These are phyloP conservation scores for Trichoderma aggressivum DNA, from an alignment of 2,329 filamentous ascomycete genomes.

Conservation along the genomic window DNA sequence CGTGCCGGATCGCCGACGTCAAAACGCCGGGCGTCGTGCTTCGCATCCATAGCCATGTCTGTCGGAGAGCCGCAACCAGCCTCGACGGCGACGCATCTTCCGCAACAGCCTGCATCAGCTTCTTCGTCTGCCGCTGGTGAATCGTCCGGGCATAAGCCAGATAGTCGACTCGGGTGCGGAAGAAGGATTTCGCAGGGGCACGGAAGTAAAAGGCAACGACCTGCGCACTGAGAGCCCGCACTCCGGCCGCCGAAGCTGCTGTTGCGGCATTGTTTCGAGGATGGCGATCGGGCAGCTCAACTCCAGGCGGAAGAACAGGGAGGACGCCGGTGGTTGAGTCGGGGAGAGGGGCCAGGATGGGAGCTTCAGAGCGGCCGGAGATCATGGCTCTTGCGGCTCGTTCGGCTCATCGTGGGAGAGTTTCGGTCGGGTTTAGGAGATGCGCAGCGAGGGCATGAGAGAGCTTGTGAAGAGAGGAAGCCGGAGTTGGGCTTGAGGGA, in stretches of 20 bases:
- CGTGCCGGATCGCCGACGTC: constrained; percentile 61
- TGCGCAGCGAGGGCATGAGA: not conserved
- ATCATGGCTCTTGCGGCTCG: constrained; percentile 36
- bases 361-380: constrained; percentile 33
- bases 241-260: constrained; percentile 80
- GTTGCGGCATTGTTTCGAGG: constrained; percentile 55
- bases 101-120: constrained; percentile 36
- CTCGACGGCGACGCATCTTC: constrained; percentile 35
- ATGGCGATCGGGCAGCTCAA: constrained; percentile 44
- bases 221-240: constrained; percentile 79
- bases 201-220: constrained; percentile 88
- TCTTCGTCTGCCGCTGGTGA: constrained; percentile 42
- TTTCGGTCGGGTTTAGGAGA: not conserved
- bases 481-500: not conserved
- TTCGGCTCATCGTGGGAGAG: constrained; percentile 30
- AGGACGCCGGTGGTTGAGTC: constrained; percentile 39
- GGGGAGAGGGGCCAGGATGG: constrained; percentile 27
- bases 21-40: constrained; percentile 69
- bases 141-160: constrained; percentile 56
- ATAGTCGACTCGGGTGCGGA: constrained; percentile 85
- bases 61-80: constrained; percentile 34
- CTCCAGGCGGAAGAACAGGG: constrained; percentile 42
- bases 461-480: not conserved
- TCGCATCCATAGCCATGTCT: constrained; percentile 50
- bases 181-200: constrained; percentile 88